A percentile compares a stretch with the other conserved stretches of the same genome.
Conservation (phyloP, 78 protist genomes). For the Bigelowiella natans region DNA sequence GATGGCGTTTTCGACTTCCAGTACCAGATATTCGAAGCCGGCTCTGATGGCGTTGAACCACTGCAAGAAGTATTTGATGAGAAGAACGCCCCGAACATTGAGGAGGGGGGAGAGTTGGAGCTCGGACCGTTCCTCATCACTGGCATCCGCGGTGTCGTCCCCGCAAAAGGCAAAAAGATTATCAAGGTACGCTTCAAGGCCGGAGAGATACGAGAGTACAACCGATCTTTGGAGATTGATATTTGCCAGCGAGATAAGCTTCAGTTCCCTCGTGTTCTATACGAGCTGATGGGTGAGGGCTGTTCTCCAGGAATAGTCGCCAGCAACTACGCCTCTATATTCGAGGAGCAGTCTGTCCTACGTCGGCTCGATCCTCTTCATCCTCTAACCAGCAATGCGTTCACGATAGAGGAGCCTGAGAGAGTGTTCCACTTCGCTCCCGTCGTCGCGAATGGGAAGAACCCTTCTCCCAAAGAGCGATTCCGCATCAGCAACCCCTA, state of each 20-base stretch:
- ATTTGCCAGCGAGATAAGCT: slow-evolving; percentile 36
- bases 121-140: slow-evolving; percentile 41
- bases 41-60: background rate
- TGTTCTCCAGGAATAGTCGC: slow-evolving; percentile 63
- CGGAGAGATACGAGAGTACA: background rate
- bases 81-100: background rate
- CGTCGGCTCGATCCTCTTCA: background rate
- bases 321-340: slow-evolving; percentile 36
- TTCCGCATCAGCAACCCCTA: slow-evolving; percentile 53
- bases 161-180: slow-evolving; percentile 2
- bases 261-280: slow-evolving; percentile 29
- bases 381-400: slow-evolving; percentile 15
- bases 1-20: slow-evolving; percentile 48
- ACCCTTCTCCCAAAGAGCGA: slow-evolving; percentile 1
- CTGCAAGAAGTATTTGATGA: background rate
- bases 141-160: slow-evolving; percentile 32
- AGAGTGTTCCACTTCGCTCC: slow-evolving; percentile 48
- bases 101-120: background rate
- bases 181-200: slow-evolving; percentile 37
- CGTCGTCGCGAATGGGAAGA: background rate
- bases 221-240: slow-evolving; percentile 24
- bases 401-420: slow-evolving; percentile 24
- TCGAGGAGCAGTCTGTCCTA: slow-evolving; percentile 63
- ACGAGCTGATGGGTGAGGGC: slow-evolving; percentile 53
- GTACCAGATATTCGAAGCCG: background rate